Evolutionary conservation across 768 basidiomycete species (phyloP).

Genomic region (Tylopilus subfusipes): DNA sequence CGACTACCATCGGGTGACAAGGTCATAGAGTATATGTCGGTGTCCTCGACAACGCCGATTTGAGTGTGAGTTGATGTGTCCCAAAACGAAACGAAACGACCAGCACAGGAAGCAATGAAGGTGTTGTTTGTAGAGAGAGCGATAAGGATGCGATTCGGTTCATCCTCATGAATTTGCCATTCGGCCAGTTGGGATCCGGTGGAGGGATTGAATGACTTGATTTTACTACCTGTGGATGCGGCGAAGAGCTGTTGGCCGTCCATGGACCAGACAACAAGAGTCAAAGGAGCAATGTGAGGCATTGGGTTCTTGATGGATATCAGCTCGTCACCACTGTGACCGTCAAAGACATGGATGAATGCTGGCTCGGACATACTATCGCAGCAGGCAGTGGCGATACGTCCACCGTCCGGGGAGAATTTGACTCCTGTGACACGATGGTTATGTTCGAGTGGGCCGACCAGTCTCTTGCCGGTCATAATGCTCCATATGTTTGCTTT

Average conservation of each 20-base stretch:
- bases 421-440: not conserved
- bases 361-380: no score
- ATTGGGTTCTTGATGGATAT: not conserved
- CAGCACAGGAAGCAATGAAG: not conserved
- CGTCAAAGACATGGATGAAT: not conserved
- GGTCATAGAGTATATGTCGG: not conserved
- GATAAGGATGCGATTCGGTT: not conserved
- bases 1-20: not conserved
- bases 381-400: not conserved
- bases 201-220: not conserved
- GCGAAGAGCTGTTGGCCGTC: no score
- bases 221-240: no score
- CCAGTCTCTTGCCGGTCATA: not conserved
- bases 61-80: not conserved
- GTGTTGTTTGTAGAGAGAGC: not conserved
- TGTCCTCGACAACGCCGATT: not conserved
- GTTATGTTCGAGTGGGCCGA: not conserved
- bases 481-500: not conserved
- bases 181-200: not conserved
- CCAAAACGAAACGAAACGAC: not conserved
- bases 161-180: not conserved
- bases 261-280: not conserved
- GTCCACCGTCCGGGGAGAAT: not conserved
- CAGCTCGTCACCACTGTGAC: not conserved
- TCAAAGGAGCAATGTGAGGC: not conserved